A percentile compares a stretch with the other conserved stretches of the same genome.
Conservation (phyloP, 2,329 filamentous ascomycete species). For the Pleoardoris graminearum region DNA sequence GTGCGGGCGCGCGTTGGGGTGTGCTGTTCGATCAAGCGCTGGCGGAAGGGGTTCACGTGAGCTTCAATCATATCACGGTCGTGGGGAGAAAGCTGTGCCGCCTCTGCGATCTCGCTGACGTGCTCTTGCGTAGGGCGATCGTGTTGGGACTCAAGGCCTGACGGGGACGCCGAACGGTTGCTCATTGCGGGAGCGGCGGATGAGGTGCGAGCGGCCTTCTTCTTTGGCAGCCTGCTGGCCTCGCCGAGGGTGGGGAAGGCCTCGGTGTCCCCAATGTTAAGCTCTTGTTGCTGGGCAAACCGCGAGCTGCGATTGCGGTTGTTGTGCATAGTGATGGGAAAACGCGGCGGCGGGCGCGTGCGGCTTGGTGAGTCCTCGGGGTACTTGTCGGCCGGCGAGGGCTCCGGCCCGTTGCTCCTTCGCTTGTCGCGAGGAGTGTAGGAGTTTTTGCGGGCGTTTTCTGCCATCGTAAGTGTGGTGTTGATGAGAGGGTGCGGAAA, state of each 20-base stretch:
- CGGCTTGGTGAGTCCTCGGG: slow-evolving; percentile 28
- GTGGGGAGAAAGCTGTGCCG: background rate
- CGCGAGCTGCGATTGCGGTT: too few species aligned
- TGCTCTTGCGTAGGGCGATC: background rate
- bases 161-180: background rate
- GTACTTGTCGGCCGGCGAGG: slow-evolving; percentile 37
- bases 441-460: slow-evolving; percentile 4
- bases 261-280: background rate
- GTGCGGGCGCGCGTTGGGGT: background rate
- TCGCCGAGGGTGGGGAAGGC: background rate
- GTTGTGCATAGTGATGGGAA: background rate
- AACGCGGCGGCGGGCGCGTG: background rate
- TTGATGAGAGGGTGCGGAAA: background rate
- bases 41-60: background rate
- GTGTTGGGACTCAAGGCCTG: background rate
- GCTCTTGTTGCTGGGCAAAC: background rate
- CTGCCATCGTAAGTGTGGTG: background rate
- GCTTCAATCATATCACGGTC: background rate
- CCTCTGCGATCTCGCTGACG: background rate
- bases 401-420: slow-evolving; percentile 34
- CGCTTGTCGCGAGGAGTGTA: slow-evolving; percentile 23
- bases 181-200: background rate
- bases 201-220: background rate
- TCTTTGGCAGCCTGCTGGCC: background rate
- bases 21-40: background rate